Evolutionary conservation across 2,329 filamentous ascomycete genomes (phyloP).

Genomic region (Ascochyta pisi): DNA sequence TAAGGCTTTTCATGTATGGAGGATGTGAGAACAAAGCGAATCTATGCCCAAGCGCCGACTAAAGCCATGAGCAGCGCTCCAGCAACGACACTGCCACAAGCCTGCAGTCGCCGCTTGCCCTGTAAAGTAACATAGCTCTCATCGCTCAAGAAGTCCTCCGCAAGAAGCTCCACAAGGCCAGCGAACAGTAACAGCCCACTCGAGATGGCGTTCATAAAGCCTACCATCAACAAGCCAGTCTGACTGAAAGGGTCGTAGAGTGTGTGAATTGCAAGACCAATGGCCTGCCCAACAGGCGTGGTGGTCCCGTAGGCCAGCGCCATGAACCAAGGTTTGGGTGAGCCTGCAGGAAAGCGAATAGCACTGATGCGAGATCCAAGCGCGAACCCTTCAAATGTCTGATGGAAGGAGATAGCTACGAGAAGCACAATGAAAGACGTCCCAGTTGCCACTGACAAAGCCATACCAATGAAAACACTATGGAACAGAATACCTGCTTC

Average conservation of each 20-base stretch:
- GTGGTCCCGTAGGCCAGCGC: conserved; percentile 68
- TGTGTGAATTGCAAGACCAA: conserved; percentile 58
- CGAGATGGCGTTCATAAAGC: conserved; percentile 59
- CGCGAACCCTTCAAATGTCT: conserved; percentile 73
- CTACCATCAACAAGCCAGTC: conserved; percentile 58
- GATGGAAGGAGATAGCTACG: conserved; percentile 74
- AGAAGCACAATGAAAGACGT: conserved; percentile 70
- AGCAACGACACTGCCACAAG: conserved; percentile 66
- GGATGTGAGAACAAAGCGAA: neutral
- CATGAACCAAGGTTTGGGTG: conserved; percentile 77
- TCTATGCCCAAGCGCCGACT: conserved; percentile 69
- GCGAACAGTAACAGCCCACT: conserved; percentile 58
- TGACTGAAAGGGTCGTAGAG: conserved; percentile 58
- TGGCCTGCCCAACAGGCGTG: conserved; percentile 59
- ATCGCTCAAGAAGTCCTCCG: conserved; percentile 65
- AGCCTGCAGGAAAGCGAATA: conserved; percentile 72
- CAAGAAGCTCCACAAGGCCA: conserved; percentile 58
- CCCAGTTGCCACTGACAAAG: conserved; percentile 71
- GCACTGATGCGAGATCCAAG: conserved; percentile 74
- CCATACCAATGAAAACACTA: conserved; percentile 78
- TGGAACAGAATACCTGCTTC: conserved; percentile 83
- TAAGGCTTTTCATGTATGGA: conserved; percentile 3
- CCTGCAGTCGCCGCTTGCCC: conserved; percentile 65
- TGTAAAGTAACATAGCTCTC: conserved; percentile 66
- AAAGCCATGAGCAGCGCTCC: conserved; percentile 70